These are phyloP conservation scores for Ogataea nitratoaversa DNA, from an alignment of 805 yeast genomes.

Conservation along the genomic window DNA sequence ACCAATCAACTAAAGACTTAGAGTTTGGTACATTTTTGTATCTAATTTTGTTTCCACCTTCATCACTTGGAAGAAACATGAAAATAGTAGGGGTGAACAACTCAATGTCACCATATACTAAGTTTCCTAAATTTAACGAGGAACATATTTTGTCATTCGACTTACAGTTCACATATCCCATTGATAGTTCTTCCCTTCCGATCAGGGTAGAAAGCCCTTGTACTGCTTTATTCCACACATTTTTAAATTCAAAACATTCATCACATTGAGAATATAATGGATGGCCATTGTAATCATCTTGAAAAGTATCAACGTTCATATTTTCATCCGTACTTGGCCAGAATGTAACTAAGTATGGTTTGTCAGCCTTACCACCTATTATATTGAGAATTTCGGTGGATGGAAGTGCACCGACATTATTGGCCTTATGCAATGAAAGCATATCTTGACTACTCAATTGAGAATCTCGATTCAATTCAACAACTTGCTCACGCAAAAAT, in stretches of 20 bases:
- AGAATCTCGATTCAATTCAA: conserved; percentile 39
- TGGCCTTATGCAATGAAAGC: conserved; percentile 4
- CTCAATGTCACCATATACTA: conserved; percentile 18
- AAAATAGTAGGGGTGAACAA: conserved; percentile 22
- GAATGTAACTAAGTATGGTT: conserved; percentile 57
- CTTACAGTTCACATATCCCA: conserved; percentile 58
- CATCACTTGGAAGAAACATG: conserved; percentile 49
- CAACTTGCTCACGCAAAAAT: conserved; percentile 50
- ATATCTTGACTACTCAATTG: conserved; percentile 44
- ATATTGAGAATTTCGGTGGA: conserved; percentile 42
- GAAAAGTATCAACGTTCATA: conserved; percentile 30
- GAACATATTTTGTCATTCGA: conserved; percentile 47
- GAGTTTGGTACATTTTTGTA: conserved; percentile 27
- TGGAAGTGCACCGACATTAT: conserved; percentile 13
- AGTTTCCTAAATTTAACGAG: conserved; percentile 40
- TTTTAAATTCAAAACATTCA: conserved; percentile 47
- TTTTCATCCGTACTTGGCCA: conserved; percentile 56
- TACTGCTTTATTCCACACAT: conserved; percentile 55
- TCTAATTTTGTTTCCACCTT: conserved; percentile 44
- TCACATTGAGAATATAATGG: conserved; percentile 40
- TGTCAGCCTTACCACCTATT: conserved; percentile 45
- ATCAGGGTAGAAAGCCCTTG: conserved; percentile 35
- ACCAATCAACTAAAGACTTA: conserved; percentile 39
- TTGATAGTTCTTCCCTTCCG: conserved; percentile 11
- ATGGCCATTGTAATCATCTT: conserved; percentile 31